phyloP scores from a whole-genome alignment of 179 eudicot species.

The Amaranthus tricolor region DNA sequence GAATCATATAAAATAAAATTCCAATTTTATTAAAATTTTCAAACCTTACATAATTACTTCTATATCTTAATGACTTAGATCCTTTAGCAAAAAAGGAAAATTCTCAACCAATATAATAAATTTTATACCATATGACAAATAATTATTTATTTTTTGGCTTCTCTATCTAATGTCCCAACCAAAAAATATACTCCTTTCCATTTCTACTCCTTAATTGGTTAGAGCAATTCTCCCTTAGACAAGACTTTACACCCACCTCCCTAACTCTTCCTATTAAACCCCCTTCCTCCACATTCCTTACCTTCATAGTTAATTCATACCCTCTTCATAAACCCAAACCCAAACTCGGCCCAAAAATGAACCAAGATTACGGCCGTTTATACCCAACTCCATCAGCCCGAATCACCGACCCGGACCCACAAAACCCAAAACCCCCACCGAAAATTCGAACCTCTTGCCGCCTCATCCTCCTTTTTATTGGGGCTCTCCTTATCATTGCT shows the following conservation, averaged over 20 bases:
- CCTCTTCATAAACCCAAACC: background rate
- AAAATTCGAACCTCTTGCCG: background rate
- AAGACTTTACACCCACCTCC: slow-evolving; percentile 27
- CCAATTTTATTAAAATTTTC: no score
- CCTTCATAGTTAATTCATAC: background rate
- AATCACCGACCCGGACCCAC: slow-evolving; percentile 9
- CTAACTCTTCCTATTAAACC: background rate
- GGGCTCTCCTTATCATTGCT: slow-evolving; percentile 17
- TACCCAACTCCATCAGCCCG: slow-evolving; percentile 20
- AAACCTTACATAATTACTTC: no score
- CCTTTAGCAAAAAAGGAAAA: no score
- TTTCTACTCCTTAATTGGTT: slow-evolving; percentile 10
- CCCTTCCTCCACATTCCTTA: background rate
- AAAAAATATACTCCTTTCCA: background rate
- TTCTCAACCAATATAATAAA: no score
- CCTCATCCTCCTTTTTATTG: slow-evolving; percentile 17
- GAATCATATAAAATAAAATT: no score
- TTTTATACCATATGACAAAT: no score
- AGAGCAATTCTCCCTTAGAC: slow-evolving; percentile 8
- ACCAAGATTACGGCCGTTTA: slow-evolving; percentile 31
- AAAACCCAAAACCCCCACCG: slow-evolving; percentile 2
- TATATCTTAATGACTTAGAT: no score
- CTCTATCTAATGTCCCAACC: no score
- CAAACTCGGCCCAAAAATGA: background rate
- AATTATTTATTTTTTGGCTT: no score